phyloP scores from a whole-genome alignment of 2,329 filamentous ascomycete species.

The Colletotrichum cereale region DNA sequence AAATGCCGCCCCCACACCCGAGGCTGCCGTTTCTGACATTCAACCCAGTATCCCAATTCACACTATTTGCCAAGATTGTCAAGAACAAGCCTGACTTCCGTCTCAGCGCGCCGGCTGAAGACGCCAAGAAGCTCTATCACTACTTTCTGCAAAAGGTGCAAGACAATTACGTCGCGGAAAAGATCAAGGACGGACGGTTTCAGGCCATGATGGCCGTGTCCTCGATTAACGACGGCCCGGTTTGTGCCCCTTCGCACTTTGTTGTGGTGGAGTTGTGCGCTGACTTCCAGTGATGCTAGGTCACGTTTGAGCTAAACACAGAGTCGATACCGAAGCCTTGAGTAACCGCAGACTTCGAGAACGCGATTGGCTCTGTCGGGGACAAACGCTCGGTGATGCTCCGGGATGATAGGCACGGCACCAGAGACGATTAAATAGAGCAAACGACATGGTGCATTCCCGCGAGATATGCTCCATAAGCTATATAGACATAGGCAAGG shows the following conservation, averaged over 20 bases:
- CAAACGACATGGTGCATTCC: neutral
- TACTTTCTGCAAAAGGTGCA: conserved; percentile 84
- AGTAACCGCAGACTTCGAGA: neutral
- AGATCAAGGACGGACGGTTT: conserved; percentile 95
- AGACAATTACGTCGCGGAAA: conserved; percentile 76
- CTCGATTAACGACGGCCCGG: conserved; percentile 86
- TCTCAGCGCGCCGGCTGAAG: conserved; percentile 81
- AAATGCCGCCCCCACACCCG: neutral
- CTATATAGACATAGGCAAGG: neutral
- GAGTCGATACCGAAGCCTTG: neutral
- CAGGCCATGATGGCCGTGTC: conserved; percentile 99
- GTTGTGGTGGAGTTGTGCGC: neutral
- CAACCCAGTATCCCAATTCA: conserved; percentile 92
- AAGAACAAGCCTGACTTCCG: conserved; percentile 98
- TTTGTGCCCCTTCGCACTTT: conserved; percentile 47
- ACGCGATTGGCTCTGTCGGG: neutral
- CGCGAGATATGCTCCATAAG: neutral
- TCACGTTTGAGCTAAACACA: conserved; percentile 41
- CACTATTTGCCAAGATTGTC: conserved; percentile 90
- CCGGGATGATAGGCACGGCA: no score
- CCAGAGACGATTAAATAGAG: neutral
- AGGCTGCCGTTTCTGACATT: conserved; percentile 1
- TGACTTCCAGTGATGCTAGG: conserved; percentile 25
- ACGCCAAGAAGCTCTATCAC: conserved; percentile 86
- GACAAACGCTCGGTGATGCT: neutral